Percentiles rank a stretch among this genome's conserved stretches.
phyloP scores from a whole-genome alignment of 1,139 yeast species.

The Lodderomyces jiufengensis region DNA sequence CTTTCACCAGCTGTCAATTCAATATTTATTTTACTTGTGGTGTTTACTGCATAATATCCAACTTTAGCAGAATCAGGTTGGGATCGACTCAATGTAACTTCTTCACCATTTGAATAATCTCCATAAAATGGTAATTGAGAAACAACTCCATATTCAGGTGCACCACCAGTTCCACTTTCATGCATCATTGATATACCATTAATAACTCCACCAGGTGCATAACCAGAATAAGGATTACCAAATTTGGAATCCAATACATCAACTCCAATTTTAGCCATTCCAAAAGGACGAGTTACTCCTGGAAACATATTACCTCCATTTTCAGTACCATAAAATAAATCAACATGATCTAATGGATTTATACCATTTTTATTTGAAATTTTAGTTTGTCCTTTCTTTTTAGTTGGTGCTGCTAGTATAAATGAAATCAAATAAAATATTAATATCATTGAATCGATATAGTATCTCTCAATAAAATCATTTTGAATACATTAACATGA shows the following conservation, averaged over 20 bases:
- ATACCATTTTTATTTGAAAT: background rate
- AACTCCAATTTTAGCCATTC: constrained; percentile 38
- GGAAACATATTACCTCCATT: constrained; percentile 37
- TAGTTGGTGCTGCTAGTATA: constrained; percentile 1
- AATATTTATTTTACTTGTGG: constrained; percentile 19
- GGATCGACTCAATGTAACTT: constrained; percentile 15
- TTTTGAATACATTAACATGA: no score
- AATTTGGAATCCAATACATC: constrained; percentile 21
- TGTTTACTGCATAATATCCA: constrained; percentile 24
- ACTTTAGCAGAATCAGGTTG: constrained; percentile 20
- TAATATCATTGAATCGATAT: background rate
- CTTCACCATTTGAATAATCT: constrained; percentile 15
- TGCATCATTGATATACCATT: constrained; percentile 38
- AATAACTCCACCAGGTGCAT: constrained; percentile 27
- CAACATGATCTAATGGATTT: constrained; percentile 16
- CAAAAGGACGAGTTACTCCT: constrained; percentile 36
- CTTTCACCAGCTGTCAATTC: constrained; percentile 27
- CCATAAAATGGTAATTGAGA: constrained; percentile 27
- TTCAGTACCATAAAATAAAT: constrained; percentile 36
- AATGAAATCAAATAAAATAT: background rate
- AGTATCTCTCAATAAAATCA: no score
- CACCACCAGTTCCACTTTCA: constrained; percentile 40
- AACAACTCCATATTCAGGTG: constrained; percentile 33
- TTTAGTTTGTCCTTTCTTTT: background rate
- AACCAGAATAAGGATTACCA: constrained; percentile 34